phyloP scores from a whole-genome alignment of 768 basidiomycete species.

The Suillus americanus region DNA sequence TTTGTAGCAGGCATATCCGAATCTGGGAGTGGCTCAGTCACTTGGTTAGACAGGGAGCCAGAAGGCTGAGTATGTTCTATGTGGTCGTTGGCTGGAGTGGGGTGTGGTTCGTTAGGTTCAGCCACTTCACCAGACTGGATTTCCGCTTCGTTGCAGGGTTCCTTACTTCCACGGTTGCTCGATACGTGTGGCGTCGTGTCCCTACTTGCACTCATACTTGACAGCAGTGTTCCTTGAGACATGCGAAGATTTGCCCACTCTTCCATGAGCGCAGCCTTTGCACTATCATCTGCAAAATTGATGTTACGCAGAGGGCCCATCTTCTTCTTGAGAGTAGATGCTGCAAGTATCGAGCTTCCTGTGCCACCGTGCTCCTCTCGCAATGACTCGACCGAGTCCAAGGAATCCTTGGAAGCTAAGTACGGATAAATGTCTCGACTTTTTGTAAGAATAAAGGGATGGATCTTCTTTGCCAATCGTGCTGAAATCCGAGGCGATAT shows the following conservation, averaged over 20 bases:
- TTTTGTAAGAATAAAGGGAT: constrained; percentile 14
- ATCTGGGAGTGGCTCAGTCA: neutral
- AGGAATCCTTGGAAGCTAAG: constrained; percentile 23
- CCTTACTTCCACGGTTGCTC: neutral
- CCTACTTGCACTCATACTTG: constrained; percentile 7
- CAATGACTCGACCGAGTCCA: neutral
- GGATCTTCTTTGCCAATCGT: constrained; percentile 21
- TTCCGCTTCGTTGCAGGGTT: neutral
- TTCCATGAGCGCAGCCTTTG: constrained; percentile 26
- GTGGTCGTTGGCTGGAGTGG: too few species aligned
- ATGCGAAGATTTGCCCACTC: constrained; percentile 31
- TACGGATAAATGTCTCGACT: constrained; percentile 29
- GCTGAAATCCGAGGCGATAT: constrained; percentile 19
- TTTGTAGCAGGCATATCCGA: too few species aligned
- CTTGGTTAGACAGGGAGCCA: neutral
- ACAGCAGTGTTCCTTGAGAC: constrained; percentile 22
- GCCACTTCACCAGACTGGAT: neutral
- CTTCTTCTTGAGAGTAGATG: constrained; percentile 5
- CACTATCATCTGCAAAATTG: constrained; percentile 20
- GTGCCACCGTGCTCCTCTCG: neutral
- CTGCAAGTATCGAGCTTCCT: neutral
- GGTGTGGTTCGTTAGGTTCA: neutral
- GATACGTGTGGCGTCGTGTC: neutral
- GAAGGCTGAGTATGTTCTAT: neutral
- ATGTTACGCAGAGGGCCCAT: constrained; percentile 16